Conservation (phyloP, 2,329 filamentous ascomycete genomes). For the Clonostachys byssicola region DNA sequence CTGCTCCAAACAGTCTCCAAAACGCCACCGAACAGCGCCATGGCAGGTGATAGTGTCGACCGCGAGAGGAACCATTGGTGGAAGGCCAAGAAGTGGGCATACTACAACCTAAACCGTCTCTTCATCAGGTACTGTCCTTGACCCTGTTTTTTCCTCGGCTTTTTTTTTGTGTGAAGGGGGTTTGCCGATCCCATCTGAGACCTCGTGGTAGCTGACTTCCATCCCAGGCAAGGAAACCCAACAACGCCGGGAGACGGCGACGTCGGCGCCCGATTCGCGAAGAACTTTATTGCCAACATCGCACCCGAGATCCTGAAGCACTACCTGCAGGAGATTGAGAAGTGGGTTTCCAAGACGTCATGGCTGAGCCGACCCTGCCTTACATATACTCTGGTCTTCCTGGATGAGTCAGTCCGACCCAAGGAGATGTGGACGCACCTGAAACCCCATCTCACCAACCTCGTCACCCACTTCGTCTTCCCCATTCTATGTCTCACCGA, state of each 20-base stretch:
- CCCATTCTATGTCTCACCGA: constrained; percentile 88
- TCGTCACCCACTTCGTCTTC: constrained; percentile 93
- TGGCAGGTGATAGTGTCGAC: constrained; percentile 81
- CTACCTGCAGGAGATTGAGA: constrained; percentile 91
- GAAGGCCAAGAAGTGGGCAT: constrained; percentile 99
- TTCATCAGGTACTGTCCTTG: constrained; percentile 69
- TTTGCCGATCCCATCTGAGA: neutral
- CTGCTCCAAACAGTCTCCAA: constrained; percentile 91
- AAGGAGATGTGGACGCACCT: constrained; percentile 96
- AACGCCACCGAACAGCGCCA: constrained; percentile 70
- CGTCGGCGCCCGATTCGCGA: constrained; percentile 78
- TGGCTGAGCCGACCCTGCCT: constrained; percentile 95
- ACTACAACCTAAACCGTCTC: constrained; percentile 93
- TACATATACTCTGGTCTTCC: constrained; percentile 88
- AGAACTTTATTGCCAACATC: constrained; percentile 85
- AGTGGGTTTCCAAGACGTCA: constrained; percentile 90
- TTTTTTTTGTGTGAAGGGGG: neutral
- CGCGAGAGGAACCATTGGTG: constrained; percentile 96
- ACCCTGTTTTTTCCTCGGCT: neutral
- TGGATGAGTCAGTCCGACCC: constrained; percentile 96
- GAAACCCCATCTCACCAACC: constrained; percentile 87
- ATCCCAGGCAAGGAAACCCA: constrained; percentile 80
- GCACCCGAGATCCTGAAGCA: constrained; percentile 95
- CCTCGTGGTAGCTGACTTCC: neutral
- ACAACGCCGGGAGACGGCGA: constrained; percentile 68